Evolutionary conservation across 352 stramenopile genomes (phyloP).

Genomic region (Globisporangium irregulare): DNA sequence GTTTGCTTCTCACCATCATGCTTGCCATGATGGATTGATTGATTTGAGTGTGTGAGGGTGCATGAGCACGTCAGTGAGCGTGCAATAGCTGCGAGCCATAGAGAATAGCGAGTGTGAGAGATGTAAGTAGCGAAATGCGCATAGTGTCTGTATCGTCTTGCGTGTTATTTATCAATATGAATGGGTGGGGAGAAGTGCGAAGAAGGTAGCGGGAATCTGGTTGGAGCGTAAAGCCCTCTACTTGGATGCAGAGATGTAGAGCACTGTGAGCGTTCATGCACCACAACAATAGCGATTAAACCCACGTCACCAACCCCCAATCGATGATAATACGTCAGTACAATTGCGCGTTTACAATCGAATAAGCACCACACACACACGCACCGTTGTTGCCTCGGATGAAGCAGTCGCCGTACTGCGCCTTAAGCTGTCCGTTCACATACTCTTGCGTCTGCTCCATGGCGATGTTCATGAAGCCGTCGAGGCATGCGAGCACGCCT

Average conservation of each 20-base stretch:
- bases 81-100: not conserved
- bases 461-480: constrained; percentile 99
- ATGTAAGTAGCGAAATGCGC: not conserved
- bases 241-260: constrained; percentile 86
- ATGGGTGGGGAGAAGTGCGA: not conserved
- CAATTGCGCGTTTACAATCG: not conserved
- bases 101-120: not conserved
- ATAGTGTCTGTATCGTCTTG: constrained; percentile 1
- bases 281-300: not conserved
- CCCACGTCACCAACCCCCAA: not conserved
- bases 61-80: not conserved
- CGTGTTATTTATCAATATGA: not conserved
- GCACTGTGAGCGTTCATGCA: constrained; percentile 32
- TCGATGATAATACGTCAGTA: not conserved
- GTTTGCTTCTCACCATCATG: not conserved
- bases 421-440: constrained; percentile 98
- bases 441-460: constrained; percentile 99
- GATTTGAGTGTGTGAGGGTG: not conserved
- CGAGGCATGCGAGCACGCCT: constrained; percentile 97
- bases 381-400: constrained; percentile 99
- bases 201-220: not conserved
- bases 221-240: constrained; percentile 21
- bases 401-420: constrained; percentile 99
- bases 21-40: not conserved
- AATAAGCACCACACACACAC: constrained; percentile 12